Base-by-base conservation (phyloP, 2,329 filamentous ascomycete species). In the Ampelomyces quisqualis region DNA sequence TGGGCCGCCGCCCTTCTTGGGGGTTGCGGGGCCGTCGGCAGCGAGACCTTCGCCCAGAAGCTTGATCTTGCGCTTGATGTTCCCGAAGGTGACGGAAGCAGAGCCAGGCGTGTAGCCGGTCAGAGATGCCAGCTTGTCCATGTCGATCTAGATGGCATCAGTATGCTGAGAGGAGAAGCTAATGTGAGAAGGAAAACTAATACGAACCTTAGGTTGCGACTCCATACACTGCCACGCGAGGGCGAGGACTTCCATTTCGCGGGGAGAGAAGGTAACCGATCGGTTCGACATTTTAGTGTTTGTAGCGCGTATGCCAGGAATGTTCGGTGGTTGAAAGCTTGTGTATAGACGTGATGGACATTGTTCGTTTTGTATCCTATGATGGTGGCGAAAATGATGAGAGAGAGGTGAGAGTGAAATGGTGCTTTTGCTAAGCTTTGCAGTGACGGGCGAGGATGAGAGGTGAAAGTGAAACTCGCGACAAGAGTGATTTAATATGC, bases 201-300 rank as follows among this genome's bases (percentile, higher is more conserved):
- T 21, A 43, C 37, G 20, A 50, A 64, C 65, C 52, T 65, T 68
- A 15, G 63, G 64, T 23, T 63, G 49, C 0, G 11, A 30, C 2
- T 64, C 60, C 45, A 68, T 54, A 40, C 65, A 68, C 22, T 67
- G 62, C 65, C 64, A 67, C 1, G 62, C 59, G 0, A 65, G 34
- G 0, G 61, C 62, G 7, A 67, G 55, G 7, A 59, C 53, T 35
- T 67, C 51, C 45, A 54, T 61, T 38, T 67, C 63, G 10, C 60
- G 53, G 9, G 57, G 2, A 1, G 55, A 42, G 26, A 67, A 51
- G 9, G 15, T 37, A 30, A 50, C 29, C 0, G 37, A 23, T 3
- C 46, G 47, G 7, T 45, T 41, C 15, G 51, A 9, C 48, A 57
- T 58, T 30, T 19, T 45, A 36, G 22, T 28, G 9, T 24, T 30